A percentile compares a stretch with the other conserved stretches of the same genome.
Conservation (phyloP, 805 yeast genomes). For the Candida saitoana region DNA sequence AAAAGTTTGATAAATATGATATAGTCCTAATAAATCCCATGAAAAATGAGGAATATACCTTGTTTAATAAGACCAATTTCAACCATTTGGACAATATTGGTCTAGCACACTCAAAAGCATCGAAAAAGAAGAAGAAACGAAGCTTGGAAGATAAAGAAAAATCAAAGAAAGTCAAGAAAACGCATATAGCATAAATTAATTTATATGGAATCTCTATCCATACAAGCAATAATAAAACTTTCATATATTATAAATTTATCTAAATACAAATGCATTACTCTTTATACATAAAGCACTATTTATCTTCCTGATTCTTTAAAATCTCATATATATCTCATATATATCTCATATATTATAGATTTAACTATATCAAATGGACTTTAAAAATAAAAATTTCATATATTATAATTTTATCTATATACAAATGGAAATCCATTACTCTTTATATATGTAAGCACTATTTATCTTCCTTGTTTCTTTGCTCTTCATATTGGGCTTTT, state of each 20-base stretch:
- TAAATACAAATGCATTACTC: background rate
- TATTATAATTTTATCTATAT: background rate
- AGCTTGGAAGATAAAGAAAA: background rate
- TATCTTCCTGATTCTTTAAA: conserved; percentile 13
- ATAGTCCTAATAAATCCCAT: conserved; percentile 30
- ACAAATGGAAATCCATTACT: background rate
- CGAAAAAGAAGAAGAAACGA: conserved; percentile 10
- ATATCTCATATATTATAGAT: background rate
- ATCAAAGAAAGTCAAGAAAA: background rate
- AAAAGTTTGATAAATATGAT: conserved; percentile 21
- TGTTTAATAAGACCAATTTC: conserved; percentile 13
- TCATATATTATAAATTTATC: background rate
- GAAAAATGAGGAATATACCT: conserved; percentile 7
- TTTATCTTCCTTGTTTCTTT: conserved; percentile 12
- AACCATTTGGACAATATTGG: conserved; percentile 8
- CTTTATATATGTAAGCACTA: background rate
- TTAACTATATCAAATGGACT: background rate
- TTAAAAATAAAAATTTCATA: background rate
- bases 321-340: conserved; percentile 28
- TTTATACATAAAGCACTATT: background rate
- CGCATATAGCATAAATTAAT: background rate
- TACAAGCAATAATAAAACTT: no score
- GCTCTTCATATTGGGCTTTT: conserved; percentile 27
- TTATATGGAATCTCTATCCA: no score
- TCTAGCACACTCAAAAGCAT: conserved; percentile 24